phyloP scores from a whole-genome alignment of 208 protist genomes.

The Herpetomonas tarakana region DNA sequence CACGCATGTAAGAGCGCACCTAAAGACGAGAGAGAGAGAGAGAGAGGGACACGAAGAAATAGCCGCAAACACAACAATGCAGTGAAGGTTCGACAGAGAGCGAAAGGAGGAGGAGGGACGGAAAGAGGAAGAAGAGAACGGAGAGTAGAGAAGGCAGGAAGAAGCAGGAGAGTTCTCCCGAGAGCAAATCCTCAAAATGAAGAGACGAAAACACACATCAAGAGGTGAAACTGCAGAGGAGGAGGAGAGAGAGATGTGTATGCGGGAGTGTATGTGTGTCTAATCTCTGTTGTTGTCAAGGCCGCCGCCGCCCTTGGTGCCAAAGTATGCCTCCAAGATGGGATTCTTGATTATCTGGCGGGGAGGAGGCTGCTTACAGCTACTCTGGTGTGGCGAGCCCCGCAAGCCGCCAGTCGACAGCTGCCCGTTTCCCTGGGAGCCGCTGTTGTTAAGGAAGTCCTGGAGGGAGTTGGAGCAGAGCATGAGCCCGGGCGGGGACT shows the following conservation, averaged over 20 bases:
- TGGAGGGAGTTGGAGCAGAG: not conserved
- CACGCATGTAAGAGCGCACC: no score
- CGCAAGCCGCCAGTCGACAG: not conserved
- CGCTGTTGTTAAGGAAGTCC: not conserved
- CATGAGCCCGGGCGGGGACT: not conserved
- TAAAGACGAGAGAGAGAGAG: no score
- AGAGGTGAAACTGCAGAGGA: no score
- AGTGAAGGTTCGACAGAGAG: no score
- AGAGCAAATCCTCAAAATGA: no score
- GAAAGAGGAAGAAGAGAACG: slow-evolving; percentile 1
- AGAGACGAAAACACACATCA: no score
- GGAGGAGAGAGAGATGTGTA: no score
- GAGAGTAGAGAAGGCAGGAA: slow-evolving; percentile 5
- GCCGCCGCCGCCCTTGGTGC: not conserved
- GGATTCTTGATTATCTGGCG: slow-evolving; percentile 49
- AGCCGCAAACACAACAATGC: no score
- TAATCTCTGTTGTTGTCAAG: slow-evolving; percentile 17
- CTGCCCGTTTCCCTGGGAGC: not conserved
- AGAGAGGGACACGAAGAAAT: no score
- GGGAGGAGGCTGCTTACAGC: slow-evolving; percentile 13
- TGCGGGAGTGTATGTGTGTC: not conserved
- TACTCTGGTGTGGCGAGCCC: slow-evolving; percentile 2
- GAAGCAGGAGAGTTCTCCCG: not conserved
- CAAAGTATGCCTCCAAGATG: slow-evolving; percentile 52
- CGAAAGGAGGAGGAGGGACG: no score